These are phyloP conservation scores for Penstemon newberryi DNA, from an alignment of 257 asterid species.

Conservation along the genomic window DNA sequence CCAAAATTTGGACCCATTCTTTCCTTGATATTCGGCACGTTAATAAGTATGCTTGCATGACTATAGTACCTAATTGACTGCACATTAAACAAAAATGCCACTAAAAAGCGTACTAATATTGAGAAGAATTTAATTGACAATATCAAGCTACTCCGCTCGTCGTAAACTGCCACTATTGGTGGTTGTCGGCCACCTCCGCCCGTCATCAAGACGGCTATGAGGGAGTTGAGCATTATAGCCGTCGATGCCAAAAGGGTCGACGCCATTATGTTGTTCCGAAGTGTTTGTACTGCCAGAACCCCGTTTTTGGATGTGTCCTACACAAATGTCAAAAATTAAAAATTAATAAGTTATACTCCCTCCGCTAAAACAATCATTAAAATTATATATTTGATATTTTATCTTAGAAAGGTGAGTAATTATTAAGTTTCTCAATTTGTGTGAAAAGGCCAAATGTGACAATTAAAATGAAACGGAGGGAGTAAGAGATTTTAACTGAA, in stretches of 20 bases:
- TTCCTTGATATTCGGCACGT: constrained; percentile 52
- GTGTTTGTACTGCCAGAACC: constrained; percentile 75
- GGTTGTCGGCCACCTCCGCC: constrained; percentile 30
- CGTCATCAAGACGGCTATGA: constrained; percentile 76
- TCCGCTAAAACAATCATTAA: too few species aligned
- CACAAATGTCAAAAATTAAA: too few species aligned
- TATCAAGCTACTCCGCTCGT: constrained; percentile 40
- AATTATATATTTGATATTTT: too few species aligned
- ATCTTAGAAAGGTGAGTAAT: too few species aligned
- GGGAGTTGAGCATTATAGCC: constrained; percentile 78
- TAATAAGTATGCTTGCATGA: constrained; percentile 88
- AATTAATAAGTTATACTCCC: too few species aligned
- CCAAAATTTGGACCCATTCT: constrained; percentile 3
- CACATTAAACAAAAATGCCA: constrained; percentile 74
- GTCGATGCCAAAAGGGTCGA: constrained; percentile 84
- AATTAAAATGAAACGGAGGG: too few species aligned
- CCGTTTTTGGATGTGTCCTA: constrained; percentile 75
- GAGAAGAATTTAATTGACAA: constrained; percentile 67
- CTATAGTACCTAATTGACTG: constrained; percentile 89
- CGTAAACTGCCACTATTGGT: constrained; percentile 32
- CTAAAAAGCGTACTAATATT: constrained; percentile 65
- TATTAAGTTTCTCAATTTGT: too few species aligned
- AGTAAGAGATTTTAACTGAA: too few species aligned
- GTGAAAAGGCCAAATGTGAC: too few species aligned
- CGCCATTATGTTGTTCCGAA: constrained; percentile 94